phyloP scores from a whole-genome alignment of 2,329 filamentous ascomycete species.

The Venturia nashicola region DNA sequence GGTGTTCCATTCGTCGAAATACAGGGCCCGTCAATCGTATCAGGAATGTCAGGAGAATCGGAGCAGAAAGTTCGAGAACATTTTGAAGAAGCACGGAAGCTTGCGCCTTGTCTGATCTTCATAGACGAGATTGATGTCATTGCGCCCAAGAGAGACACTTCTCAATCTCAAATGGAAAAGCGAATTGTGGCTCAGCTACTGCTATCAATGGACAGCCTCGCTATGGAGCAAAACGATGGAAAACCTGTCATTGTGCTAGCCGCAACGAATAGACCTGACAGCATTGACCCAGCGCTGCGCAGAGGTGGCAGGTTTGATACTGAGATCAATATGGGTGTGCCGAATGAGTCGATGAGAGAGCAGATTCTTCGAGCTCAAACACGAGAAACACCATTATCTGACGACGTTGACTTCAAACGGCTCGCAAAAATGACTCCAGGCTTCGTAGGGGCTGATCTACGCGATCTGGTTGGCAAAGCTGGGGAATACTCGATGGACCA shows the following conservation, averaged over 20 bases:
- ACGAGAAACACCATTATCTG: slow-evolving; percentile 48
- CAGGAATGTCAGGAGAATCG: slow-evolving; percentile 79
- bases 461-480: slow-evolving; percentile 55
- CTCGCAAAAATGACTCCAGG: slow-evolving; percentile 80
- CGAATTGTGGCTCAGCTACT: slow-evolving; percentile 73
- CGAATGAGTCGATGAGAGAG: slow-evolving; percentile 64
- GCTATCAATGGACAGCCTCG: slow-evolving; percentile 72
- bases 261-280: slow-evolving; percentile 80
- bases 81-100: slow-evolving; percentile 75
- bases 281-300: slow-evolving; percentile 66
- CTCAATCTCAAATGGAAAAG: slow-evolving; percentile 81
- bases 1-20: slow-evolving; percentile 70
- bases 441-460: slow-evolving; percentile 83
- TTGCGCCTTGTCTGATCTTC: slow-evolving; percentile 82
- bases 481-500: slow-evolving; percentile 51
- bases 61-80: slow-evolving; percentile 76
- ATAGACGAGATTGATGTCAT: slow-evolving; percentile 90
- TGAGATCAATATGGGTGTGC: slow-evolving; percentile 79
- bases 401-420: slow-evolving; percentile 59
- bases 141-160: slow-evolving; percentile 70
- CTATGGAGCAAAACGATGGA: slow-evolving; percentile 55
- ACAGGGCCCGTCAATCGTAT: slow-evolving; percentile 70
- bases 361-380: slow-evolving; percentile 68
- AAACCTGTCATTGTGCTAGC: slow-evolving; percentile 82
- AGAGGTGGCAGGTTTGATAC: slow-evolving; percentile 67